phyloP scores from a whole-genome alignment of 2,329 filamentous ascomycete genomes.

The Microdochium bolleyi region DNA sequence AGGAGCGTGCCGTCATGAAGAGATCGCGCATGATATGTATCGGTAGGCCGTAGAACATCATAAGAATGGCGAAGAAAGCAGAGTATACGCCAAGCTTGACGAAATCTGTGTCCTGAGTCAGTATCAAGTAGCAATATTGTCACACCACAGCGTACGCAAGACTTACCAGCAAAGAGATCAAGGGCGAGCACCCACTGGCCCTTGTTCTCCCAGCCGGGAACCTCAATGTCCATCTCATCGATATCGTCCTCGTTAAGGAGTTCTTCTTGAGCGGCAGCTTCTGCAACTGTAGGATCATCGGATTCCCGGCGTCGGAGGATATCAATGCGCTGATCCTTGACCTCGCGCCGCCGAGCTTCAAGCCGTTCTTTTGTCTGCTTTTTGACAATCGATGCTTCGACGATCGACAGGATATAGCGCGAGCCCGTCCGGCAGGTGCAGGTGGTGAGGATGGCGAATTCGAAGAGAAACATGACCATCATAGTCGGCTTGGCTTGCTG shows the following conservation, averaged over 20 bases:
- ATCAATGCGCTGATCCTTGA: slow-evolving; percentile 49
- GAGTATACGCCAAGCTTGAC: slow-evolving; percentile 85
- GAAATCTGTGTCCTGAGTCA: slow-evolving; percentile 54
- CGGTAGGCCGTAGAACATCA: slow-evolving; percentile 89
- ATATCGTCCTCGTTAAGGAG: slow-evolving; percentile 65
- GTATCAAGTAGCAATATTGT: not conserved
- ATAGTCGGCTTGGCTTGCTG: slow-evolving; percentile 88
- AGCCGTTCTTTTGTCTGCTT: slow-evolving; percentile 66
- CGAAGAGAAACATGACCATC: slow-evolving; percentile 99
- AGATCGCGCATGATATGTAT: slow-evolving; percentile 96
- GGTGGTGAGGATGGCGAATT: slow-evolving; percentile 82
- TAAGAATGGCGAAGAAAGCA: slow-evolving; percentile 86
- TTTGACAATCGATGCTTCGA: slow-evolving; percentile 68
- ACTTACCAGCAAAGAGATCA: slow-evolving; percentile 71
- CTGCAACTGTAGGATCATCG: slow-evolving; percentile 36
- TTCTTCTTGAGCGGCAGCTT: slow-evolving; percentile 37
- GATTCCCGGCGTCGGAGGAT: slow-evolving; percentile 40
- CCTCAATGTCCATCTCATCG: slow-evolving; percentile 90
- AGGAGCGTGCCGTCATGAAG: slow-evolving; percentile 87
- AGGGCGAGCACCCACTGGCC: slow-evolving; percentile 86
- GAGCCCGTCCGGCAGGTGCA: slow-evolving; percentile 71
- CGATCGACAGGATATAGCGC: slow-evolving; percentile 71
- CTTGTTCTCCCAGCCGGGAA: slow-evolving; percentile 94
- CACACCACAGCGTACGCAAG: not conserved
- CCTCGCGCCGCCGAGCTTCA: slow-evolving; percentile 58